A percentile compares a stretch with the other conserved stretches of the same genome.
These are phyloP conservation scores for Millerozyma miso DNA, from an alignment of 805 yeast genomes.

Conservation along the genomic window DNA sequence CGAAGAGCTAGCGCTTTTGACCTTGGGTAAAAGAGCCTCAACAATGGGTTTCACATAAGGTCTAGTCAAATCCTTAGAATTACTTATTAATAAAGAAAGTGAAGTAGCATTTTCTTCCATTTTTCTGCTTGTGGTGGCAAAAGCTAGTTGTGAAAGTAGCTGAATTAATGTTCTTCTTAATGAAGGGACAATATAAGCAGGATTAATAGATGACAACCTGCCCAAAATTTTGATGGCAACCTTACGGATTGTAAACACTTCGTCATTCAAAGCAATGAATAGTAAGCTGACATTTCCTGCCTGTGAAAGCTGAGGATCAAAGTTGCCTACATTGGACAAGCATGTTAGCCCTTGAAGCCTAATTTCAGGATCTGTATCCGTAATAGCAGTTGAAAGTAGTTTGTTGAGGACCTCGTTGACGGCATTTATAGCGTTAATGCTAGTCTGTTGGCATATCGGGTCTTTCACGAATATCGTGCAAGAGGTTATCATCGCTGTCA, in stretches of 20 bases:
- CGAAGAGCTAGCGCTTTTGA: conserved; percentile 65
- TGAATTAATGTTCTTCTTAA: conserved; percentile 83
- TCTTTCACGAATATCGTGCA: conserved; percentile 72
- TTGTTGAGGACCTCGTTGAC: conserved; percentile 83
- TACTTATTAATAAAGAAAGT: conserved; percentile 66
- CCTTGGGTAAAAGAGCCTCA: conserved; percentile 74
- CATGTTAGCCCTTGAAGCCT: conserved; percentile 73
- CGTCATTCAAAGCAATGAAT: conserved; percentile 90
- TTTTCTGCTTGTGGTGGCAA: conserved; percentile 65
- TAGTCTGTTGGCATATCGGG: conserved; percentile 78
- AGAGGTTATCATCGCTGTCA: conserved; percentile 80
- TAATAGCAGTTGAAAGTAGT: conserved; percentile 74
- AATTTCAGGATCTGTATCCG: conserved; percentile 85
- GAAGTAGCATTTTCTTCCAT: conserved; percentile 85
- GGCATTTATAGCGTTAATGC: conserved; percentile 74
- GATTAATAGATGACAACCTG: conserved; percentile 77
- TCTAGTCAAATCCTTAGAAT: conserved; percentile 76
- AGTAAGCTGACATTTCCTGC: conserved; percentile 83
- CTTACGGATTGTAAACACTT: conserved; percentile 75
- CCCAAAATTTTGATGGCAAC: conserved; percentile 79
- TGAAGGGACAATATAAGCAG: conserved; percentile 94
- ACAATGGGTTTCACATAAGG: conserved; percentile 92
- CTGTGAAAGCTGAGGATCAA: conserved; percentile 91
- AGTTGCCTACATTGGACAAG: conserved; percentile 54
- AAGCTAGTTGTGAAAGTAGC: conserved; percentile 78